Conservation (phyloP, 371 early-diverging fungal species). For the Saksenaea oblongispora region DNA sequence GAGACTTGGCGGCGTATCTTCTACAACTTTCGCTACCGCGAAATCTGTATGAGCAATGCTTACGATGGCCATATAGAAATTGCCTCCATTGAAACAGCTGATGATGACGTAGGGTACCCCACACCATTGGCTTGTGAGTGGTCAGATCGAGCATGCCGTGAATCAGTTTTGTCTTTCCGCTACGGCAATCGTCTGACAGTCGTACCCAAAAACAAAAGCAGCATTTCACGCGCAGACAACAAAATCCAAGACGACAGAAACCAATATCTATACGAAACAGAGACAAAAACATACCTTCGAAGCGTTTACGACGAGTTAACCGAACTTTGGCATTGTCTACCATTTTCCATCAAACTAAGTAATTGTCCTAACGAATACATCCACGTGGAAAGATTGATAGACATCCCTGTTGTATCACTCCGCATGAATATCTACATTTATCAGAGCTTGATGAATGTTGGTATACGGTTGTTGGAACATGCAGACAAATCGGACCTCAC, state of each 20-base stretch:
- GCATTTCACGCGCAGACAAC: background rate
- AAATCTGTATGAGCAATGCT: constrained; percentile 27
- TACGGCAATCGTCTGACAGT: background rate
- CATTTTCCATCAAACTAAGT: constrained; percentile 24
- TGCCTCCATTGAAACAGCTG: constrained; percentile 21
- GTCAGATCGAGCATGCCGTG: constrained; percentile 4
- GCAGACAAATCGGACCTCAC: constrained; percentile 23
- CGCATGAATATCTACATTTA: constrained; percentile 37
- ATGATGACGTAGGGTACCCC: constrained; percentile 40
- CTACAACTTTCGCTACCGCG: constrained; percentile 33
- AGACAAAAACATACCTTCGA: constrained; percentile 25
- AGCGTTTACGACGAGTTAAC: constrained; percentile 31
- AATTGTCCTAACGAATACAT: constrained; percentile 37
- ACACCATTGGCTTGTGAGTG: constrained; percentile 22
- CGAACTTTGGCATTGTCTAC: constrained; percentile 36
- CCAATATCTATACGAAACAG: too few species aligned
- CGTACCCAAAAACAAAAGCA: background rate
- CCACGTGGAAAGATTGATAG: constrained; percentile 26
- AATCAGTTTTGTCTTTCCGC: constrained; percentile 6
- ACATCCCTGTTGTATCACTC: constrained; percentile 13
- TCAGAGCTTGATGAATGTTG: constrained; percentile 31
- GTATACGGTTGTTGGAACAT: constrained; percentile 36
- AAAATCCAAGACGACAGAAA: too few species aligned
- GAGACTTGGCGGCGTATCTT: constrained; percentile 46
- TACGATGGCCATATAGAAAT: constrained; percentile 29